A percentile compares a stretch with the other conserved stretches of the same genome.
Conservation (phyloP, 2,329 filamentous ascomycete genomes). For the Mollisiaceae sp. region DNA sequence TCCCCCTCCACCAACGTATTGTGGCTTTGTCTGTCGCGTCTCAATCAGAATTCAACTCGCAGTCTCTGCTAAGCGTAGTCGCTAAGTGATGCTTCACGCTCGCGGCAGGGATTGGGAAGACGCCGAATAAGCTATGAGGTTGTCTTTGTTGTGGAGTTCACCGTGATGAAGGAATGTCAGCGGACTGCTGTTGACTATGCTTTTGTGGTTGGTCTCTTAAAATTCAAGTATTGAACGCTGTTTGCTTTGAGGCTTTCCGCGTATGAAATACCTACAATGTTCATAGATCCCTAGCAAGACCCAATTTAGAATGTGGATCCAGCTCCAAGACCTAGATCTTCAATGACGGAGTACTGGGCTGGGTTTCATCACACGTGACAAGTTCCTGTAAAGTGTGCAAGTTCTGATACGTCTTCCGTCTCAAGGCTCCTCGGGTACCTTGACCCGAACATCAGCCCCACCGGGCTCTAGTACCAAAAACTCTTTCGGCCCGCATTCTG, state of each 20-base stretch:
- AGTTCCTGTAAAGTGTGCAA: not conserved
- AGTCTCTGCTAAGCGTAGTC: not conserved
- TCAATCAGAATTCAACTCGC: not conserved
- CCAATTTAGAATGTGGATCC: no score
- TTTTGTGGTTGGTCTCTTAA: no score
- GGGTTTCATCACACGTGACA: not conserved
- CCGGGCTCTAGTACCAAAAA: not conserved
- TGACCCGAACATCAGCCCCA: not conserved
- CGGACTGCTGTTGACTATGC: no score
- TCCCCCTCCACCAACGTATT: not conserved
- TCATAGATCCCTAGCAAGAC: no score
- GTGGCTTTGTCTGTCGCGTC: not conserved
- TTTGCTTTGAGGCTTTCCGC: no score
- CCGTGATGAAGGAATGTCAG: no score
- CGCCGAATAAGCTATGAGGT: not conserved
- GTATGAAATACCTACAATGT: no score
- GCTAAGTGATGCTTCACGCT: not conserved
- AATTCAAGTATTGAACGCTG: no score
- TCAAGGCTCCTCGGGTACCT: not conserved
- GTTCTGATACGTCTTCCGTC: slow-evolving; percentile 6
- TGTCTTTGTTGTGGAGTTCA: not conserved
- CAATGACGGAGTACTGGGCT: no score
- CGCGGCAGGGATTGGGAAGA: not conserved
- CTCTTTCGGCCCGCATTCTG: not conserved
- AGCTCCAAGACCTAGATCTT: no score